These are phyloP conservation scores for Lyophyllum shimeji DNA, from an alignment of 768 basidiomycete species.

Conservation along the genomic window DNA sequence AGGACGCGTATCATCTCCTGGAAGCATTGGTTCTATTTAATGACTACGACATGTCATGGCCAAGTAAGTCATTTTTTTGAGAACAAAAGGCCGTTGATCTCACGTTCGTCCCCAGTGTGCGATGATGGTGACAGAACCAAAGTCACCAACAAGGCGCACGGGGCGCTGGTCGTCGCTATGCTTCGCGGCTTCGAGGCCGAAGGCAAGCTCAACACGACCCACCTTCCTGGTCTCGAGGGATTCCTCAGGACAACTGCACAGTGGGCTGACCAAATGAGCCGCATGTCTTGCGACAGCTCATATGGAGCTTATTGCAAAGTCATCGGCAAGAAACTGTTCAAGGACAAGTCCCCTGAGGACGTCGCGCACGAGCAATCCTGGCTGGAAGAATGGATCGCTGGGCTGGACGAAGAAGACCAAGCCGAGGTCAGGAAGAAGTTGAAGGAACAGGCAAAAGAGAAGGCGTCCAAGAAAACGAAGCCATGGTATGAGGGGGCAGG, in stretches of 20 bases:
- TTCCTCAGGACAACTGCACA: slow-evolving; percentile 26
- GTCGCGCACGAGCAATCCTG: slow-evolving; percentile 27
- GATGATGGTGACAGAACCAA: slow-evolving; percentile 31
- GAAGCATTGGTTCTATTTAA: slow-evolving; percentile 34
- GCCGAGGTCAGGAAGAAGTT: slow-evolving; percentile 17
- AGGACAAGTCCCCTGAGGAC: slow-evolving; percentile 26
- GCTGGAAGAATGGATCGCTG: slow-evolving; percentile 29
- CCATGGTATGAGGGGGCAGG: slow-evolving; percentile 29
- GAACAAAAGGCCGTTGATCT: background rate
- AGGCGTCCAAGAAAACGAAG: slow-evolving; percentile 18
- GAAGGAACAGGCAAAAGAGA: slow-evolving; percentile 20
- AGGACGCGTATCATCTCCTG: slow-evolving; percentile 30
- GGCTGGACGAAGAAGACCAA: slow-evolving; percentile 22
- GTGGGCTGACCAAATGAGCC: slow-evolving; percentile 26
- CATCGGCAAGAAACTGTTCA: slow-evolving; percentile 31
- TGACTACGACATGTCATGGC: slow-evolving; percentile 28
- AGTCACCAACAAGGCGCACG: slow-evolving; percentile 32
- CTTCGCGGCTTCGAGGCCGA: slow-evolving; percentile 31
- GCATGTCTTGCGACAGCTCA: slow-evolving; percentile 17
- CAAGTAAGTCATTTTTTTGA: slow-evolving; percentile 23
- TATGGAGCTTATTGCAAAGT: slow-evolving; percentile 34
- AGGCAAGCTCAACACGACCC: slow-evolving; percentile 25
- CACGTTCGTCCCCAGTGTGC: slow-evolving; percentile 22
- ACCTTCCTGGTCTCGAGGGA: slow-evolving; percentile 32
- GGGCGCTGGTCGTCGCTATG: slow-evolving; percentile 30